Conservation (phyloP, 140 eudicot genomes). For the Oenanthe javanica region DNA sequence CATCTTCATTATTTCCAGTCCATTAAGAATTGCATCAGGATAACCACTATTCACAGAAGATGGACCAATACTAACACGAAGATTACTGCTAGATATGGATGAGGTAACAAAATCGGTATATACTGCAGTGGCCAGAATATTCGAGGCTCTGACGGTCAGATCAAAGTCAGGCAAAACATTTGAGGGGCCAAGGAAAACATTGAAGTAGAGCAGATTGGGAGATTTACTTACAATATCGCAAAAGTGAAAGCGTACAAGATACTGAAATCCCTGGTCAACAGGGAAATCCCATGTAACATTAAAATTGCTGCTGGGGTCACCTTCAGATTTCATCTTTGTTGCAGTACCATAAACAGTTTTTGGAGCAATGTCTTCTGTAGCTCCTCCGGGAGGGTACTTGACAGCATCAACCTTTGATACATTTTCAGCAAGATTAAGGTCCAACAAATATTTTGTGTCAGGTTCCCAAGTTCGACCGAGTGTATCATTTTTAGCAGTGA, state of each 20-base stretch:
- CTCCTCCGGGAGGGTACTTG: constrained; percentile 37
- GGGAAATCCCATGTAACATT: constrained; percentile 68
- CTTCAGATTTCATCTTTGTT: constrained; percentile 34
- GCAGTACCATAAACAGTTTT: constrained; percentile 57
- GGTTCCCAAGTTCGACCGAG: constrained; percentile 64
- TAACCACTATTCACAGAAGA: constrained; percentile 3
- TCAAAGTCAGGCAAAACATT: constrained; percentile 35
- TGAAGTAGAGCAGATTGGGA: constrained; percentile 34
- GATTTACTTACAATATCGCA: constrained; percentile 57
- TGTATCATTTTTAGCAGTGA: constrained; percentile 50
- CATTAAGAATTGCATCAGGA: constrained; percentile 62
- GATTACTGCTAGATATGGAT: constrained; percentile 4
- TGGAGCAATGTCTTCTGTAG: constrained; percentile 58
- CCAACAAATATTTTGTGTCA: constrained; percentile 31
- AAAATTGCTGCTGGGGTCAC: constrained; percentile 40
- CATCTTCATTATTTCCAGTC: constrained; percentile 67
- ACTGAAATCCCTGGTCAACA: constrained; percentile 53
- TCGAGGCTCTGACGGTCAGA: constrained; percentile 15
- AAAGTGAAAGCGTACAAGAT: constrained; percentile 57
- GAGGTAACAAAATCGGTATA: constrained; percentile 47
- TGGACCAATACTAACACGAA: constrained; percentile 65
- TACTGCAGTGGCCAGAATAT: constrained; percentile 32
- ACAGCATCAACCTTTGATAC: constrained; percentile 26
- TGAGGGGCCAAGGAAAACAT: constrained; percentile 38
- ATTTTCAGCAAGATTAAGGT: constrained; percentile 24